Evolutionary conservation across 805 yeast genomes (phyloP), one percentile per base, ranked within the genome.

Genomic region (Candida peoriensis): DNA sequence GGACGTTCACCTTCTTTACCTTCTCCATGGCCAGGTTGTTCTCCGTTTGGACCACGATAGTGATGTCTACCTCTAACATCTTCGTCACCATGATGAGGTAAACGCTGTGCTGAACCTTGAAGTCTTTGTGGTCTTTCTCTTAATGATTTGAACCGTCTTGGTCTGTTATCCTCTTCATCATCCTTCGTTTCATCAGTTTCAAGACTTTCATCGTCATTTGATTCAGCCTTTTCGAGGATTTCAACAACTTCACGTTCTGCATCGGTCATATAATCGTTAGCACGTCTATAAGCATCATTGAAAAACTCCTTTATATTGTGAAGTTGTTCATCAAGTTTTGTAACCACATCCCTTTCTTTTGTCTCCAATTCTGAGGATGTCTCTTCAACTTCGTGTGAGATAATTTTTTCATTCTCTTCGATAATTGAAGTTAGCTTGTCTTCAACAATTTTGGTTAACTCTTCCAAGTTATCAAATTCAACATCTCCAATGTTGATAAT

Each of bases 391-490:
- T n/a, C n/a, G n/a, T n/a, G n/a, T n/a, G n/a, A n/a, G n/a, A n/a
- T n/a, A n/a, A n/a, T n/a, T n/a, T n/a, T n/a, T n/a, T n/a, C n/a
- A n/a, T n/a, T n/a, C n/a, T n/a, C n/a, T n/a, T n/a, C n/a, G n/a
- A n/a, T n/a, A n/a, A n/a, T n/a, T n/a, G n/a, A n/a, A n/a, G n/a
- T n/a, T n/a, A n/a, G n/a, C n/a, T n/a, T n/a, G 2, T 25, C 20
- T 5, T 7, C 16, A 8, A 25, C 28, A 9, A 15, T 18, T 5
- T 6, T 25, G 9, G 19, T 15, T 21, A 38, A 24, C n/a, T 47
- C 37, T 17, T 41, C 33, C 13, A 41, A 20, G 8, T 32, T 28
- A 25, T 49, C 52, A 13, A 50, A 24, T 28, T 50, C 50, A 27
- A 48, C 48, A 22, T 40, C 25, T 12, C 41, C 34, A 22, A 36